Evolutionary conservation across 2,329 filamentous ascomycete species (phyloP).

Genomic region (Aspergillus niger): DNA sequence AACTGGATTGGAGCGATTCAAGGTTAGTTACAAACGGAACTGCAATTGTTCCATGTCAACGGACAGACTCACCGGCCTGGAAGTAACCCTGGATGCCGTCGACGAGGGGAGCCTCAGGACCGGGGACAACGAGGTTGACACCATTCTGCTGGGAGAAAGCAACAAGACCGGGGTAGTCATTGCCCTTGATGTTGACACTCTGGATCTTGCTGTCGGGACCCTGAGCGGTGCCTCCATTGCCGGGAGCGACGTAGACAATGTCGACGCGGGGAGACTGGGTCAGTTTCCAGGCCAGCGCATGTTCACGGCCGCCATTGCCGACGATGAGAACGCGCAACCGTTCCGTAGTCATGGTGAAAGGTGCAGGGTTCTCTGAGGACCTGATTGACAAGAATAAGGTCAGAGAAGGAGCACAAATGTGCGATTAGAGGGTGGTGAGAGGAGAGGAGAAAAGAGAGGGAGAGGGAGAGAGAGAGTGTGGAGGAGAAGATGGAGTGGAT

Average conservation of each 20-base stretch:
- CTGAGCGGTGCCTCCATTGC: conserved; percentile 82
- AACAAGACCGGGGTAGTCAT: conserved; percentile 78
- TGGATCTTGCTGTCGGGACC: conserved; percentile 60
- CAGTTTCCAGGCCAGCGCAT: conserved; percentile 92
- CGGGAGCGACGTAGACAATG: conserved; percentile 68
- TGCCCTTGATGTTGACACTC: conserved; percentile 72
- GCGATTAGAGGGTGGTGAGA: neutral
- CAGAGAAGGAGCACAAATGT: conserved; percentile 2
- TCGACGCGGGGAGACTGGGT: conserved; percentile 78
- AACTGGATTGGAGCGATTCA: conserved; percentile 39
- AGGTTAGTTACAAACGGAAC: neutral
- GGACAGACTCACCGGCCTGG: conserved; percentile 50
- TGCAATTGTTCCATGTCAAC: neutral
- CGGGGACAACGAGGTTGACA: conserved; percentile 82
- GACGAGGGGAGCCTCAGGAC: conserved; percentile 91
- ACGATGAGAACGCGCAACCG: conserved; percentile 76
- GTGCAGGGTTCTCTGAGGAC: conserved; percentile 14
- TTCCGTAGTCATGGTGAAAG: conserved; percentile 43
- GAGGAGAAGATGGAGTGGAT: neutral
- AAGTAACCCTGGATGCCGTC: conserved; percentile 88
- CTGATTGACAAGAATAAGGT: neutral
- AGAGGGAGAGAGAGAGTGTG: neutral
- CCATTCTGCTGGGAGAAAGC: conserved; percentile 70
- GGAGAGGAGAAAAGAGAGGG: neutral
- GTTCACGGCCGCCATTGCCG: conserved; percentile 91